Base-by-base conservation (phyloP, 2,329 filamentous ascomycete genomes). In the Botrytis fabae region DNA sequence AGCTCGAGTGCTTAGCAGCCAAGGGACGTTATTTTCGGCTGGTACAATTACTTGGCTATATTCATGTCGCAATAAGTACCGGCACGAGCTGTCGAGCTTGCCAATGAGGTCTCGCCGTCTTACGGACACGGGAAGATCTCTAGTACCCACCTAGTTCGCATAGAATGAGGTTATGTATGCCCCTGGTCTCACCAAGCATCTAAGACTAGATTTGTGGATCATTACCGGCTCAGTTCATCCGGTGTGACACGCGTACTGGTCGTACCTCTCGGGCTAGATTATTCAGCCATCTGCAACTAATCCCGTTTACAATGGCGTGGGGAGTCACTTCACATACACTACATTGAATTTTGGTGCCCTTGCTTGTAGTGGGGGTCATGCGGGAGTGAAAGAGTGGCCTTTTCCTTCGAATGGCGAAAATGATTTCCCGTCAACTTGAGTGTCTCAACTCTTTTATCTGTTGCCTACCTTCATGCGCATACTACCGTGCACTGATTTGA, bases 211-310 rank as follows among this genome's bases (percentile, higher is more conserved):
- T 57, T 57, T n/a, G 48, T 68, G 65, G 48, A 25, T 57, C 65
- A 57, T 69, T 57, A 25, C 65, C 35, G 38, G 35, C 20, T 18
- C 18, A 22, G 28, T 32, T 68, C 25, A 42, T 57, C 65, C 65
- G 48, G n/a, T 6, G 65, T 57, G 35, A 68, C 65, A 68, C 35
- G 9, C 32, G 32, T 16, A 57, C 48, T 68, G 9, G 38, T 51
- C n/a, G 65, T 32, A 57, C 48, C 48, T 18, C 48, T 42, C 48
- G 48, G 48, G 48, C 65, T 68, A 44, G 65, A 42, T 22, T n/a
- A 20, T 42, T 68, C 65, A 42, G 38, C 65, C n/a, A 68, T 68
- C 48, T 68, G 48, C 65, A 69, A 32, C 48, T 32, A 18, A 69
- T 44, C 51, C 48, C 65, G n/a, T 68, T 69, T 32, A 38, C 16